Percentiles rank a stretch among this genome's conserved stretches.
Conservation (phyloP, 2,329 filamentous ascomycete species). For the Byssochlamys sp. region DNA sequence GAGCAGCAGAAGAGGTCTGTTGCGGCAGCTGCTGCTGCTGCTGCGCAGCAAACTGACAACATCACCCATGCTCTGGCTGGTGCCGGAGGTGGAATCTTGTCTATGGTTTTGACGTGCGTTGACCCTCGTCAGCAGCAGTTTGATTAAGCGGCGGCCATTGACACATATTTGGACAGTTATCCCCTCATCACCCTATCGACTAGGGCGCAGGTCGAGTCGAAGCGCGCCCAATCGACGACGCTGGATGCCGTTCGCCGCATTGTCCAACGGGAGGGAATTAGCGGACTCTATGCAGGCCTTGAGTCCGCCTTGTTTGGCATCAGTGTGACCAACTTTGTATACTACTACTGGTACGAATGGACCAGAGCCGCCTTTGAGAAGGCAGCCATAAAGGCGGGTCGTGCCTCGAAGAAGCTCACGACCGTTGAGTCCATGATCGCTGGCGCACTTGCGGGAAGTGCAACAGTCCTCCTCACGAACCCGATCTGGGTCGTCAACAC, state of each 20-base stretch:
- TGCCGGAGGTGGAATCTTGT: slow-evolving; percentile 83
- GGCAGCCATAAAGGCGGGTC: slow-evolving; percentile 62
- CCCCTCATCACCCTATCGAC: slow-evolving; percentile 96
- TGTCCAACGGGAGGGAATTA: slow-evolving; percentile 78
- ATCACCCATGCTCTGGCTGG: slow-evolving; percentile 90
- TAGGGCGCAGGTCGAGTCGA: slow-evolving; percentile 93
- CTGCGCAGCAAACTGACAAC: slow-evolving; percentile 82
- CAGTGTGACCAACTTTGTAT: slow-evolving; percentile 97
- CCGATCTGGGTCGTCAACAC: slow-evolving; percentile 99
- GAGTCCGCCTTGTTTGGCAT: slow-evolving; percentile 95
- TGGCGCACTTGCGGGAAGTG: slow-evolving; percentile 82
- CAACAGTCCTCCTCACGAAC: slow-evolving; percentile 92
- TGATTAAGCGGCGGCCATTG: background rate
- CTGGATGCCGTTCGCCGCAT: slow-evolving; percentile 75
- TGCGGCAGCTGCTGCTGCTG: slow-evolving; percentile 45
- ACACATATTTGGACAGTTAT: slow-evolving; percentile 50
- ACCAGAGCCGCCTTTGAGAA: slow-evolving; percentile 72
- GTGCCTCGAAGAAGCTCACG: slow-evolving; percentile 70
- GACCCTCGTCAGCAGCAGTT: slow-evolving; percentile 1
- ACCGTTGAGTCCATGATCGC: slow-evolving; percentile 91
- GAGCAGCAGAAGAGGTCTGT: slow-evolving; percentile 27
- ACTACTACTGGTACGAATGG: slow-evolving; percentile 99
- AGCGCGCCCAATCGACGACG: slow-evolving; percentile 76
- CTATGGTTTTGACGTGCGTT: slow-evolving; percentile 82
- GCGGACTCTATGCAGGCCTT: slow-evolving; percentile 82